Conservation (phyloP, 257 asterid species). For the Orobanche coerulescens region DNA sequence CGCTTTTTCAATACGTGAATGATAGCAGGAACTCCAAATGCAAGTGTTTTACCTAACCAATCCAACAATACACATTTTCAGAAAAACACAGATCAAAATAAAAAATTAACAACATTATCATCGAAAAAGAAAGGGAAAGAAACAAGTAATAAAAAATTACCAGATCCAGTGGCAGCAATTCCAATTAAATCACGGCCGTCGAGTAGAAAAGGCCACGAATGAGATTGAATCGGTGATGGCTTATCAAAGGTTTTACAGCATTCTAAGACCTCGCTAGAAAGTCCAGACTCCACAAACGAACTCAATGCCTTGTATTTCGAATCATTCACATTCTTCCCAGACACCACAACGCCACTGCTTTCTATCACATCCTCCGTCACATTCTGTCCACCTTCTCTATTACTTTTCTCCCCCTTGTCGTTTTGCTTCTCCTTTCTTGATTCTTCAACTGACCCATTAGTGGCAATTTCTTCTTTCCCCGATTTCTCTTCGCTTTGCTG, state of each 20-base stretch:
- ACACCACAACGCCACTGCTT: conserved; percentile 51
- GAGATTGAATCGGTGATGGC: conserved; percentile 93
- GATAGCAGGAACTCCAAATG: conserved; percentile 91
- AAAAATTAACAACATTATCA: not conserved
- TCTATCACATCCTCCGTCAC: conserved; percentile 41
- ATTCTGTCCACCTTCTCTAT: conserved; percentile 13
- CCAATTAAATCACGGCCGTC: conserved; percentile 93
- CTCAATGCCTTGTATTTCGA: conserved; percentile 52
- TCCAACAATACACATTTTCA: conserved; percentile 11
- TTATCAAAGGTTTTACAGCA: conserved; percentile 78
- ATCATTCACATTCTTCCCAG: conserved; percentile 63
- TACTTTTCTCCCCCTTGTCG: conserved; percentile 1
- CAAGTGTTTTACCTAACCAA: conserved; percentile 79
- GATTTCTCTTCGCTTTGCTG: conserved; percentile 19
- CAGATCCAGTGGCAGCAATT: conserved; percentile 94
- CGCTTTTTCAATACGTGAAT: conserved; percentile 60
- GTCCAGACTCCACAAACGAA: conserved; percentile 63
- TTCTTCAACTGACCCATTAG: conserved; percentile 24
- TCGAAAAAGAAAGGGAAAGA: not conserved
- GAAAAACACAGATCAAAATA: not conserved
- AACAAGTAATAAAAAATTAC: conserved; percentile 22
- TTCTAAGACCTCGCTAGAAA: conserved; percentile 53
- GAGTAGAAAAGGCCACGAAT: conserved; percentile 92
- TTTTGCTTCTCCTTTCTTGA: conserved; percentile 28
- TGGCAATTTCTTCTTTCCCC: not conserved